A percentile compares a stretch with the other conserved stretches of the same genome.
phyloP scores from a whole-genome alignment of 148 eudicot species.

The Chenopodium formosanum region DNA sequence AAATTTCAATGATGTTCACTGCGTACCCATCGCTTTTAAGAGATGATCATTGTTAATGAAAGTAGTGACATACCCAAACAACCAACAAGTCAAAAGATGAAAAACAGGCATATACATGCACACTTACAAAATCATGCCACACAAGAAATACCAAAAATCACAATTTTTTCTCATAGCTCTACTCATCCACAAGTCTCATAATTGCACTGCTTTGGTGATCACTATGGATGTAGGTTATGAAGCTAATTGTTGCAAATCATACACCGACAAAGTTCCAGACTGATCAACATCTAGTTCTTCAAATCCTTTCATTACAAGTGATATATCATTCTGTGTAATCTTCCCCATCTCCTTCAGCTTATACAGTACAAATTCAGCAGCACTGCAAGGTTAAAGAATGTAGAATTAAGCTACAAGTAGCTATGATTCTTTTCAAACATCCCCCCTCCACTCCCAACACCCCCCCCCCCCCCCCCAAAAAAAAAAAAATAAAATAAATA shows the following conservation, averaged over 20 bases:
- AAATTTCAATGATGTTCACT: too few relatives aligned
- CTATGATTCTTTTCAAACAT: not conserved
- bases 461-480: too few relatives aligned
- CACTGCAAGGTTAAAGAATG: constrained; percentile 33
- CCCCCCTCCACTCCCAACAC: too few relatives aligned
- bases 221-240: constrained; percentile 29
- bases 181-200: not conserved
- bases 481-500: too few relatives aligned
- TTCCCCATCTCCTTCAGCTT: constrained; percentile 91
- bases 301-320: constrained; percentile 58
- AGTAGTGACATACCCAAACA: too few relatives aligned
- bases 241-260: constrained; percentile 48
- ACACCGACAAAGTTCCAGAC: constrained; percentile 61
- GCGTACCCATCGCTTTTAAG: too few relatives aligned
- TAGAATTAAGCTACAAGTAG: not conserved
- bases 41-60: too few relatives aligned
- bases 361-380: constrained; percentile 70
- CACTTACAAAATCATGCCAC: too few relatives aligned
- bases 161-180: not conserved
- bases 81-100: too few relatives aligned
- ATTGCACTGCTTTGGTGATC: not conserved
- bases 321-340: constrained; percentile 60
- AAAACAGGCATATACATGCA: too few relatives aligned
- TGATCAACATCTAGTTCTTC: constrained; percentile 75
- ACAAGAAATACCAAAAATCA: not conserved